Conservation (phyloP, 331 rosid species). For the Ulmus americana region DNA sequence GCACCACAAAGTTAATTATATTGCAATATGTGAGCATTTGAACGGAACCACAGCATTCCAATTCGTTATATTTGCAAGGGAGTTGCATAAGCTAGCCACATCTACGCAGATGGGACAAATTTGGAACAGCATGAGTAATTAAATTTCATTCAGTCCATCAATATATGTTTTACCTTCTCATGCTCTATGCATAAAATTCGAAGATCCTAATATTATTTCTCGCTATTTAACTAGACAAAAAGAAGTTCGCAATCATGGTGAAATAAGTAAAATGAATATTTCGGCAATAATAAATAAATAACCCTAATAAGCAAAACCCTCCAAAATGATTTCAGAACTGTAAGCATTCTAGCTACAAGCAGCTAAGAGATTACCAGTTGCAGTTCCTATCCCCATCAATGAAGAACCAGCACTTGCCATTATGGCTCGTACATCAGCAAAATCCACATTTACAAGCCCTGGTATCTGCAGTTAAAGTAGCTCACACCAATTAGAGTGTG, state of each 20-base stretch:
- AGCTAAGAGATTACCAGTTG: constrained; percentile 65
- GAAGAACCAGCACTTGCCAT: constrained; percentile 99
- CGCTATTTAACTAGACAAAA: background rate
- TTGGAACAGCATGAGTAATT: background rate
- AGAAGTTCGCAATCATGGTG: background rate
- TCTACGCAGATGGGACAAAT: background rate
- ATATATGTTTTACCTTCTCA: background rate
- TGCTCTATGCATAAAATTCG: constrained; percentile 1
- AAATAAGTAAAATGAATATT: background rate
- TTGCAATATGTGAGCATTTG: background rate
- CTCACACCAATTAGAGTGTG: constrained; percentile 3
- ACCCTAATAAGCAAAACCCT: background rate
- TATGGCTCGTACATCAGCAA: constrained; percentile 98
- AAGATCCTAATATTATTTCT: background rate
- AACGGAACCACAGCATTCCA: constrained; percentile 10
- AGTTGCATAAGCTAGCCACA: background rate
- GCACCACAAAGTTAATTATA: constrained; percentile 16
- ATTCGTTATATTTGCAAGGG: background rate
- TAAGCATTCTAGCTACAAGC: constrained; percentile 5
- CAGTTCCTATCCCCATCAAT: constrained; percentile 98
- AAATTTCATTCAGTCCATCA: background rate
- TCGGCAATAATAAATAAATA: background rate
- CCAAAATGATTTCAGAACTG: background rate
- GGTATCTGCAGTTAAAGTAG: constrained; percentile 64
- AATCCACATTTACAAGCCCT: constrained; percentile 89